These are phyloP conservation scores for Ehretia macrophylla DNA, from an alignment of 257 asterid species.

Conservation along the genomic window DNA sequence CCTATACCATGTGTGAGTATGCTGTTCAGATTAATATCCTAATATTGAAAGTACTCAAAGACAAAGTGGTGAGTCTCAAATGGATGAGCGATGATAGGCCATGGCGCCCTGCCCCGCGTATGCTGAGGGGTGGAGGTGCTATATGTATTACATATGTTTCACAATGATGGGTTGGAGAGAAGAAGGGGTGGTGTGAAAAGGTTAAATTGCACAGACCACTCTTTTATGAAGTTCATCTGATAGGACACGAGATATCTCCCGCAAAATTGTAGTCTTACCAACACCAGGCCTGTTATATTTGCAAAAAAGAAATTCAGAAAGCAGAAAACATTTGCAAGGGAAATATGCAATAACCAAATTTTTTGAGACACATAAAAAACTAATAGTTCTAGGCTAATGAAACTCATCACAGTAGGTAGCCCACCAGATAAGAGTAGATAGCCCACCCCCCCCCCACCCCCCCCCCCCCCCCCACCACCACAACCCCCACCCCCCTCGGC, in stretches of 20 bases:
- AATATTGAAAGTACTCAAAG: neutral
- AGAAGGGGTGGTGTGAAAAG: neutral
- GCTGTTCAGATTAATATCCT: neutral
- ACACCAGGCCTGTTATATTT: constrained; percentile 67
- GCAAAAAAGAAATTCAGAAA: constrained; percentile 3
- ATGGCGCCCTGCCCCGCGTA: neutral
- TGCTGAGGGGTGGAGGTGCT: neutral
- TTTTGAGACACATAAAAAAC: neutral
- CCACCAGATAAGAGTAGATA: too few relatives aligned
- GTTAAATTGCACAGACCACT: constrained; percentile 59
- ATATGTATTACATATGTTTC: neutral
- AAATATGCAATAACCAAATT: neutral
- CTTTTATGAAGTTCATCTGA: constrained; percentile 72
- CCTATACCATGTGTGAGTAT: constrained; percentile 28
- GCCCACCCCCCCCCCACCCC: too few relatives aligned
- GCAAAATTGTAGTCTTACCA: constrained; percentile 73
- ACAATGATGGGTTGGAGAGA: neutral
- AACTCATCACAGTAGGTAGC: too few relatives aligned
- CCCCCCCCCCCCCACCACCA: too few relatives aligned
- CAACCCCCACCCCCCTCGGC: too few relatives aligned
- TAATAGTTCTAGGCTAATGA: neutral
- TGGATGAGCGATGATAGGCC: neutral
- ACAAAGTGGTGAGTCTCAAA: neutral
- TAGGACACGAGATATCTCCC: constrained; percentile 65
- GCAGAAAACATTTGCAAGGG: neutral